These are phyloP conservation scores for Fragaria vesca DNA, from an alignment of 306 rosid species.

Conservation along the genomic window DNA sequence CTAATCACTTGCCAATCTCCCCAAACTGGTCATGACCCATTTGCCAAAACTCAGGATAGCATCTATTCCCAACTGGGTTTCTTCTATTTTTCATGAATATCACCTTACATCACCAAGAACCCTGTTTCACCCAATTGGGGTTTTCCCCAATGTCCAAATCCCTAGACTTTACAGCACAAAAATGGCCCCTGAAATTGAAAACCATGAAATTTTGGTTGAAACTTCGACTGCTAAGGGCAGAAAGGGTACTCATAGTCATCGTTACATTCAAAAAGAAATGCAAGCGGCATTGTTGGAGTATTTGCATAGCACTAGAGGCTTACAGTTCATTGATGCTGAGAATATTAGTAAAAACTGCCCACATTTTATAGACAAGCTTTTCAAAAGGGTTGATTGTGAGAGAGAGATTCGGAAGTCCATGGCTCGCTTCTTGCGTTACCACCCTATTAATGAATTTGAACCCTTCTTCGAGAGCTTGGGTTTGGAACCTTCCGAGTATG, in stretches of 20 bases:
- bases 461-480: constrained; percentile 86
- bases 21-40: constrained; percentile 42
- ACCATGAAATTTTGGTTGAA: not conserved
- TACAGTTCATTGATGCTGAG: constrained; percentile 70
- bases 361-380: constrained; percentile 48
- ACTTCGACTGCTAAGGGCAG: not conserved
- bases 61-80: constrained; percentile 24
- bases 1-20: not conserved
- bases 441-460: constrained; percentile 86
- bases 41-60: constrained; percentile 33
- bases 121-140: constrained; percentile 22
- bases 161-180: constrained; percentile 45
- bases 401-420: constrained; percentile 27
- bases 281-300: constrained; percentile 75
- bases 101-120: constrained; percentile 8
- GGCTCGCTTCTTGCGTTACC: constrained; percentile 59
- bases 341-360: constrained; percentile 76
- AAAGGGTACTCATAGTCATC: constrained; percentile 15
- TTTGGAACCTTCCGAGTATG: constrained; percentile 61
- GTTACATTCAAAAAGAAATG: constrained; percentile 37
- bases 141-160: constrained; percentile 30
- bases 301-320: constrained; percentile 70
- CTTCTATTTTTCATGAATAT: constrained; percentile 22
- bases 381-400: constrained; percentile 29
- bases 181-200: constrained; percentile 12